Percentiles rank a stretch among this genome's conserved stretches.
Conservation (phyloP, 192 early-diverging fungal species). For the Radiomyces spectabilis region DNA sequence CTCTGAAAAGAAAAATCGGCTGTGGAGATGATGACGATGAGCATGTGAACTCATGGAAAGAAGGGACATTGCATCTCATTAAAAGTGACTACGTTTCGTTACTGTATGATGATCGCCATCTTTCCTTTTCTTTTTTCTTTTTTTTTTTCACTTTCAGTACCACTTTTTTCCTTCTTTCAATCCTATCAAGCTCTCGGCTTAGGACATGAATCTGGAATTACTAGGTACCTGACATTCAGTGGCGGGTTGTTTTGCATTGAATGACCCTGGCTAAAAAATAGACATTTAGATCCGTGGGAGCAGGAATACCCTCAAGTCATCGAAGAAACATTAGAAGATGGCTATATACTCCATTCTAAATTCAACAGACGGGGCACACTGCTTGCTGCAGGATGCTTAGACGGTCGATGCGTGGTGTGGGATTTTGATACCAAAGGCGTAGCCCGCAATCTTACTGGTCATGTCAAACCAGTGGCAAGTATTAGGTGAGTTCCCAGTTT, state of each 20-base stretch:
- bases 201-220: conserved; percentile 24
- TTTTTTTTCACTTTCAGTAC: not conserved
- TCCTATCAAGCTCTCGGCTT: not conserved
- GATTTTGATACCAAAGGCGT: conserved; percentile 85
- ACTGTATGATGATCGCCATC: too few species aligned
- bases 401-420: conserved; percentile 78
- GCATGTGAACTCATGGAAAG: not conserved
- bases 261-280: not conserved
- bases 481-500: conserved; percentile 76
- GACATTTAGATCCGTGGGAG: conserved; percentile 62
- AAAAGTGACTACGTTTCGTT: too few species aligned
- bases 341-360: conserved; percentile 54
- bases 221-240: conserved; percentile 1
- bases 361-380: conserved; percentile 81
- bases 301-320: conserved; percentile 76
- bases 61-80: not conserved
- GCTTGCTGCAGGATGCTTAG: conserved; percentile 70
- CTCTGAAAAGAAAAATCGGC: not conserved
- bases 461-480: conserved; percentile 68
- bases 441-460: conserved; percentile 59
- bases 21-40: not conserved
- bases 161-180: not conserved
- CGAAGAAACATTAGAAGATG: conserved; percentile 67
- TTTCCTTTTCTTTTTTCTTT: not conserved
- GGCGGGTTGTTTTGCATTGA: not conserved